These are phyloP conservation scores for Solanum rostratum DNA, from an alignment of 257 asterid genomes.

Conservation along the genomic window DNA sequence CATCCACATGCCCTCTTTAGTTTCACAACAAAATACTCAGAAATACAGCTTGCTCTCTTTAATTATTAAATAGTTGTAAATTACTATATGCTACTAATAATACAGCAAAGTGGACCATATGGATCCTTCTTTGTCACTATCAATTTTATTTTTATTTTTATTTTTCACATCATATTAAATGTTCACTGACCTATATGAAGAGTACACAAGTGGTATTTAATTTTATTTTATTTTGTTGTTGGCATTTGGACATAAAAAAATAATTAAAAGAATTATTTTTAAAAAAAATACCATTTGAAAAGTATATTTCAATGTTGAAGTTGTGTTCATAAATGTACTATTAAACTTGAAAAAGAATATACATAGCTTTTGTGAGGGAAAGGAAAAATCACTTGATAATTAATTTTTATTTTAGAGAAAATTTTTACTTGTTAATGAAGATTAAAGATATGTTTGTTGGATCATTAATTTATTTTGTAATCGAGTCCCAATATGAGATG, in stretches of 20 bases:
- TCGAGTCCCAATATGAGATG: too few species aligned
- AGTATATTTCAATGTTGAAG: neutral
- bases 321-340: neutral
- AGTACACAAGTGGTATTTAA: neutral
- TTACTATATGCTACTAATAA: neutral
- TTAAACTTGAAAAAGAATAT: neutral
- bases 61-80: neutral
- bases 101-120: slow-evolving; percentile 5
- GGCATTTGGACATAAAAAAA: neutral
- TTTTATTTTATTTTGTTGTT: neutral
- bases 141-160: neutral
- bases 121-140: neutral
- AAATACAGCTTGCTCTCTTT: slow-evolving; percentile 1
- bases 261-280: neutral
- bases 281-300: neutral
- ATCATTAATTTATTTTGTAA: too few species aligned
- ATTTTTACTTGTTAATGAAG: too few species aligned
- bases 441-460: too few species aligned
- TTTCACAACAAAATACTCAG: neutral
- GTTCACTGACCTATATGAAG: neutral
- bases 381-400: neutral
- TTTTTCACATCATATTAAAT: neutral
- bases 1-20: slow-evolving; percentile 18
- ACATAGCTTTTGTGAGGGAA: neutral
- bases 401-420: too few species aligned